Conservation (phyloP, 441 rosid species). For the Corymbia citriodora region DNA sequence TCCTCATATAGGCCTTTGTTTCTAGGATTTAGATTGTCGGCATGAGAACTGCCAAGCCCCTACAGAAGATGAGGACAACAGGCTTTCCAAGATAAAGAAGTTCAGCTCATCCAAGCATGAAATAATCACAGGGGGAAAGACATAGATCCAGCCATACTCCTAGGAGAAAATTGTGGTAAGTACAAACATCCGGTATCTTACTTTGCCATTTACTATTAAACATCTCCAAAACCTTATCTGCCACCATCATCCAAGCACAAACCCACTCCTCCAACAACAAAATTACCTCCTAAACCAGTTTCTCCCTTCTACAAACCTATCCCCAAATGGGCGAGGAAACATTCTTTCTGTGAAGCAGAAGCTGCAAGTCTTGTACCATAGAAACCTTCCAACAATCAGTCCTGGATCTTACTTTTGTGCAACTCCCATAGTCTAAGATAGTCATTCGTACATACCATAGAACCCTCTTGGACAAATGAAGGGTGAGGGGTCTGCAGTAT, state of each 20-base stretch:
- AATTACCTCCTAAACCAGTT: not conserved
- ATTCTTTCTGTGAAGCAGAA: too few relatives aligned
- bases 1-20: not conserved
- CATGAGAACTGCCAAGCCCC: not conserved
- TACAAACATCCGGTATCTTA: not conserved
- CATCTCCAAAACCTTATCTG: not conserved
- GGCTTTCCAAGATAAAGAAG: not conserved
- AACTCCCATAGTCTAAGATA: too few relatives aligned
- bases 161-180: not conserved
- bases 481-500: too few relatives aligned
- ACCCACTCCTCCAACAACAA: not conserved
- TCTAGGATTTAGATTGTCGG: not conserved
- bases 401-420: too few relatives aligned
- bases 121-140: not conserved
- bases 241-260: not conserved
- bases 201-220: not conserved
- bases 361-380: too few relatives aligned
- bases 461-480: too few relatives aligned
- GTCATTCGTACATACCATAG: too few relatives aligned
- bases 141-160: not conserved
- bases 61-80: accelerated
- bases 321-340: not conserved
- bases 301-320: not conserved
- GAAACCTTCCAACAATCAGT: too few relatives aligned
- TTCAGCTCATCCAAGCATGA: not conserved